These are phyloP conservation scores for Castanea mollissima DNA, from an alignment of 306 rosid genomes.

Conservation along the genomic window DNA sequence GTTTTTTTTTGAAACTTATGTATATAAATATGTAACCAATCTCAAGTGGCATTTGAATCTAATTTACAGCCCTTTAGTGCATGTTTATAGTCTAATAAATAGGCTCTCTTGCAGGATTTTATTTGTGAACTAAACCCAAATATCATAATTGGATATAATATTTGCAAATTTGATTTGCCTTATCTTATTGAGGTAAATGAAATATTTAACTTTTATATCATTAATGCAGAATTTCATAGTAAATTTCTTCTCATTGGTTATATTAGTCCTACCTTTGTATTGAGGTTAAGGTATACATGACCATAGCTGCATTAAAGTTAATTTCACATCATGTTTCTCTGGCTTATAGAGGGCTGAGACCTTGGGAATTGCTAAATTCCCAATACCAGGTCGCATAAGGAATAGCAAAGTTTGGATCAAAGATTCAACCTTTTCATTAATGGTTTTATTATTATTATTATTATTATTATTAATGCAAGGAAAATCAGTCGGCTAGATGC, in stretches of 20 bases:
- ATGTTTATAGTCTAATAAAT: conserved; percentile 21
- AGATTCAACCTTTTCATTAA: conserved; percentile 91
- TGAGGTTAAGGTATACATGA: not conserved
- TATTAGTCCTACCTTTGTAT: not conserved
- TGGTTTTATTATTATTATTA: not conserved
- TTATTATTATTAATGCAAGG: too few relatives aligned
- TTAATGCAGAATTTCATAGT: not conserved
- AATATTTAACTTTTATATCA: conserved; percentile 8
- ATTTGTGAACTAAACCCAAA: conserved; percentile 87
- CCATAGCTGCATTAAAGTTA: not conserved
- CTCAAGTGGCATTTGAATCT: conserved; percentile 16
- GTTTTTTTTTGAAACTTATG: conserved; percentile 1
- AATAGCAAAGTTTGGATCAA: conserved; percentile 86
- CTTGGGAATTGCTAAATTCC: conserved; percentile 83
- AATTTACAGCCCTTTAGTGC: not conserved
- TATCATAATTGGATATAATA: conserved; percentile 94
- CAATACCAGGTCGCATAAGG: conserved; percentile 79
- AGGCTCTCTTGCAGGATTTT: conserved; percentile 63
- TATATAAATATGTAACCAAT: conserved; percentile 13
- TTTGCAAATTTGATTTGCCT: conserved; percentile 97
- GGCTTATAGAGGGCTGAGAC: conserved; percentile 71
- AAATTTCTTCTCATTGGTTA: not conserved
- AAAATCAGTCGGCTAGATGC: too few relatives aligned
- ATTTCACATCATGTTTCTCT: conserved; percentile 19
- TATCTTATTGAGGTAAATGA: conserved; percentile 82